Conservation (phyloP, 768 basidiomycete genomes). For the Xanthoconium stramineum region DNA sequence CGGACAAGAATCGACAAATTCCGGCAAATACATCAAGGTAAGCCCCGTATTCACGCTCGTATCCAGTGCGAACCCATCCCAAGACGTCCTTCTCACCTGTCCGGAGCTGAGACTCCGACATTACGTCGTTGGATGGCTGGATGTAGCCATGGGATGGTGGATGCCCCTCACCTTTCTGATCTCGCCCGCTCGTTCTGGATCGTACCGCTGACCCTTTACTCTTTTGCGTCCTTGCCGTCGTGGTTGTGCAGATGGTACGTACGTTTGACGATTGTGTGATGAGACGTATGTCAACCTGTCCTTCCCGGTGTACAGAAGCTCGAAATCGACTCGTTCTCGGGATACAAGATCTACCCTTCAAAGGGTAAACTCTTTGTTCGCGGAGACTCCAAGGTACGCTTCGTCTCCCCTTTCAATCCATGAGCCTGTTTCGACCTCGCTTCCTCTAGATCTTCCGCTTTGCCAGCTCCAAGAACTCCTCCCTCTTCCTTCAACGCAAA, state of each 20-base stretch:
- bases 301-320: conserved; percentile 64
- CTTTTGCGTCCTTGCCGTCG: background rate
- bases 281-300: background rate
- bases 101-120: conserved; percentile 3
- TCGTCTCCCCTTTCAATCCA: background rate
- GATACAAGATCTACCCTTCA: conserved; percentile 95
- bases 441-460: conserved; percentile 86
- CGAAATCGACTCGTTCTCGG: conserved; percentile 98
- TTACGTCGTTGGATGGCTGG: conserved; percentile 34
- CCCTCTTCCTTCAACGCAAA: conserved; percentile 98
- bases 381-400: conserved; percentile 87
- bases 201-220: conserved; percentile 16
- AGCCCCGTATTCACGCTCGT: conserved; percentile 38
- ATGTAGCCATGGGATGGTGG: conserved; percentile 35
- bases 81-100: conserved; percentile 6
- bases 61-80: conserved; percentile 5
- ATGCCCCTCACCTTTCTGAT: conserved; percentile 29
- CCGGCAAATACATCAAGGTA: conserved; percentile 57
- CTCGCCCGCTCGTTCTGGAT: conserved; percentile 8
- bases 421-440: too few relatives aligned
- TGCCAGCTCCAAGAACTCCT: conserved; percentile 86
- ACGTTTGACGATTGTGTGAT: background rate
- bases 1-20: conserved; percentile 23
- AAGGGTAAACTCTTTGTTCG: conserved; percentile 96
- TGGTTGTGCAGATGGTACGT: conserved; percentile 25